Evolutionary conservation across 2,329 filamentous ascomycete species (phyloP), one percentile per base, ranked within the genome.

Genomic region (Berkeleyomyces rouxiae): DNA sequence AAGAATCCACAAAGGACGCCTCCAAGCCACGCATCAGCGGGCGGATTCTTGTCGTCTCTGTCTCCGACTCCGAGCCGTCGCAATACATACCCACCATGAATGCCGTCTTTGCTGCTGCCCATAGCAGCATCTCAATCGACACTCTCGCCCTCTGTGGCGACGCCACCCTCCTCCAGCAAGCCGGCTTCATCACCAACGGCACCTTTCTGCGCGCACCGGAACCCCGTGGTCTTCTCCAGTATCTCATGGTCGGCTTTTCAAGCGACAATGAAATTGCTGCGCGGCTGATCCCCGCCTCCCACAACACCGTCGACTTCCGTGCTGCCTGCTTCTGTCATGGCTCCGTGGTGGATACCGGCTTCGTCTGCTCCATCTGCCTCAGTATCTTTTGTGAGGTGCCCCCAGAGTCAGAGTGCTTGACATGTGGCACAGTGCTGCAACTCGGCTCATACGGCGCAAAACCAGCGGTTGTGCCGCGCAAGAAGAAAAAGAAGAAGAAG

Each of bases 41-140:
- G 47, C 87, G 93, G 65, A 95, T 99, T 69, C 80, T 99, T 62
- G 85, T 97, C 66, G 73, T 99, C 61, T 95, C 88, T 58, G 90
- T 96, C 3, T 95, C 89, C 57, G 90, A 90, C 70, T 80, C 81
- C 49, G 88, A 92, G 69, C 82, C 95, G 0, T 84, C 90, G 4
- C 87, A 97, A 73, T 99, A 99, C 76, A 99, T 99, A 63, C 87
- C 92, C 0, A 93, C 95, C 68, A 99, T 99, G 93, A 99, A 99
- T 75, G 83, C 87, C 69, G 95, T 97, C 65, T 99, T 99, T 74
- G 93, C 93, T 2, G 93, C 92, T 64, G 88, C 95, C 70, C 85
- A 92, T 67, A 81, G 90, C 62, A 83, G 83, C 68, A 90, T 99
- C 66, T 88, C 91, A 33, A 90, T 99, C 69, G 93, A 99, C 72